Conservation (phyloP, 148 eudicot species). For the Vaccinium macrocarpon region DNA sequence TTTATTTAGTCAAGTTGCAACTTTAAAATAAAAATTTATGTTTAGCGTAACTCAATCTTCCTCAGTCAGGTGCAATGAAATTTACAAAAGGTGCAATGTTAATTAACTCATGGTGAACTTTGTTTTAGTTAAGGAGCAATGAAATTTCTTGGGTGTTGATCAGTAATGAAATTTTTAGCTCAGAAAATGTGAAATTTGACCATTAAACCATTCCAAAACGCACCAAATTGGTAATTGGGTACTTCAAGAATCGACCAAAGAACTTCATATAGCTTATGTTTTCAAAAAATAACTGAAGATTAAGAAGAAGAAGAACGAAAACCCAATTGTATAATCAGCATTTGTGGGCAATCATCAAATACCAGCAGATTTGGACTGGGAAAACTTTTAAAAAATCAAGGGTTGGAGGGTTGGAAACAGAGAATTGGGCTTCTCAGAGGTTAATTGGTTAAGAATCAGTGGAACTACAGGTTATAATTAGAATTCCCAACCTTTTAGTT, state of each 20-base stretch:
- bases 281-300: not conserved
- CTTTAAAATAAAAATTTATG: too few relatives aligned
- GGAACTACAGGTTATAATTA: not conserved
- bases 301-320: not conserved
- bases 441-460: not conserved
- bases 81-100: too few relatives aligned
- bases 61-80: too few relatives aligned
- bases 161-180: too few relatives aligned
- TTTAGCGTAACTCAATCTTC: too few relatives aligned
- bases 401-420: not conserved
- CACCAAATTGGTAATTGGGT: too few relatives aligned
- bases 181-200: too few relatives aligned
- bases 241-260: conserved; percentile 2
- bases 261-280: not conserved
- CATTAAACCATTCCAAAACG: too few relatives aligned
- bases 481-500: not conserved
- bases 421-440: not conserved
- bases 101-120: too few relatives aligned
- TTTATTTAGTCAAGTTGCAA: too few relatives aligned
- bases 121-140: too few relatives aligned
- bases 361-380: not conserved
- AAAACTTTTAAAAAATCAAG: not conserved
- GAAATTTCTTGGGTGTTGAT: too few relatives aligned
- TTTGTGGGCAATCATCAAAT: not conserved
- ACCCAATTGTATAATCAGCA: not conserved